Evolutionary conservation across 495 filamentous ascomycete species (phyloP), one percentile per base, ranked within the genome.

Genomic region (Penicillium canescens): DNA sequence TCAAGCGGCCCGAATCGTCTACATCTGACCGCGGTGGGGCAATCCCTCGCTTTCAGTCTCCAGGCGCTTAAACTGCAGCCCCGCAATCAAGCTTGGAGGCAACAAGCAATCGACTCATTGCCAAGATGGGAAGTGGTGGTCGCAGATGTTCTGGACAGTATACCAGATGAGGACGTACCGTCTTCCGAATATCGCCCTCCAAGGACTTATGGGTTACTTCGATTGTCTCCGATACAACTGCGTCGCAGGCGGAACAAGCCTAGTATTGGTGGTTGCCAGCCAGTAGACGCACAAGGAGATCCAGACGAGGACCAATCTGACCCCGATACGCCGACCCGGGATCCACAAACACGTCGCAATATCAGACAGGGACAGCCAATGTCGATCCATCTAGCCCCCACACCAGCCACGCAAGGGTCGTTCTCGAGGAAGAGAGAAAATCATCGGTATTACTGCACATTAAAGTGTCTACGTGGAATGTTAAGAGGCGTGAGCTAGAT

Each of bases 401-500:
- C 24, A 26, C 4, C 24, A 26, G 24, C 42, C 4, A 28, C 13
- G 23, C n/a, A 13, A 36, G 1, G 26, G 14, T 46, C 44, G 21
- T 46, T 28, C 18, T 18, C 18, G 18, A 18, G 18, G 18, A 1
- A 18, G 2, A 14, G 35, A 2, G 48, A 33, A 4, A 50, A 50
- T 11, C 14, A 34, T 41, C 48, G 54, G 26, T 35, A 35, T 38
- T 77, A 67, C 56, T 79, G 69, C 63, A 76, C 70, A 11, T 69
- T 74, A 14, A 50, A 61, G 46, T 79, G 75, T 52, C 62, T 79
- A 16, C 53, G 50, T 14, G 72, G 70, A 26, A 44, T 79, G 20
- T 62, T 63, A 28, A 48, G 47, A 58, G 68, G 33, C 52, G 55
- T 23, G 57, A 69, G 14, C 47, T 72, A 37, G 73, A 78, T 60